These are phyloP conservation scores for Yarrowia osloensis DNA, from an alignment of 805 yeast species.

Conservation along the genomic window DNA sequence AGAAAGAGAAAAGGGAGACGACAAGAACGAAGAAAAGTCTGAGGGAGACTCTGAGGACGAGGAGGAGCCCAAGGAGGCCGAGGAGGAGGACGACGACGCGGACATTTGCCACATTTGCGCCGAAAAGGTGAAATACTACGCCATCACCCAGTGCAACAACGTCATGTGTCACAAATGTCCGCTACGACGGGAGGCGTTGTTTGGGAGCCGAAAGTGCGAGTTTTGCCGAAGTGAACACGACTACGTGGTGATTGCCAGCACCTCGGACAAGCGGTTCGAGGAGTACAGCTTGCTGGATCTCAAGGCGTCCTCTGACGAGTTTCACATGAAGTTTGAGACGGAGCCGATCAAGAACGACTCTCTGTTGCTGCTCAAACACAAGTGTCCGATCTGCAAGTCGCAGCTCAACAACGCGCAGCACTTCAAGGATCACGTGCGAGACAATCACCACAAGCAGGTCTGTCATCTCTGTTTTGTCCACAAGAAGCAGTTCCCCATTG, in stretches of 20 bases:
- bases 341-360: constrained; percentile 52
- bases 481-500: constrained; percentile 75
- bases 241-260: constrained; percentile 57
- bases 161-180: constrained; percentile 80
- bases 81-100: neutral
- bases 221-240: constrained; percentile 78
- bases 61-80: neutral
- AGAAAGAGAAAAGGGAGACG: neutral
- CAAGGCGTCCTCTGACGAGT: constrained; percentile 50
- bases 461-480: constrained; percentile 79
- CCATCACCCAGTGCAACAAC: constrained; percentile 83
- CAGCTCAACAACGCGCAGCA: constrained; percentile 55
- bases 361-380: constrained; percentile 52
- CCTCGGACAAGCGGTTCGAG: constrained; percentile 21
- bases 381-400: constrained; percentile 53
- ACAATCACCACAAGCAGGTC: constrained; percentile 66
- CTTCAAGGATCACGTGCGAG: constrained; percentile 64
- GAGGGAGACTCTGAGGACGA: neutral
- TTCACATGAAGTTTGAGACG: constrained; percentile 57
- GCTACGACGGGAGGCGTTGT: constrained; percentile 78
- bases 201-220: constrained; percentile 71
- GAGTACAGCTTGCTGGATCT: constrained; percentile 43
- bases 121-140: constrained; percentile 60
- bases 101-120: constrained; percentile 79
- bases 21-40: neutral